These are phyloP conservation scores for Rostrohypoxylon terebratum DNA, from an alignment of 495 filamentous ascomycete genomes.

Conservation along the genomic window DNA sequence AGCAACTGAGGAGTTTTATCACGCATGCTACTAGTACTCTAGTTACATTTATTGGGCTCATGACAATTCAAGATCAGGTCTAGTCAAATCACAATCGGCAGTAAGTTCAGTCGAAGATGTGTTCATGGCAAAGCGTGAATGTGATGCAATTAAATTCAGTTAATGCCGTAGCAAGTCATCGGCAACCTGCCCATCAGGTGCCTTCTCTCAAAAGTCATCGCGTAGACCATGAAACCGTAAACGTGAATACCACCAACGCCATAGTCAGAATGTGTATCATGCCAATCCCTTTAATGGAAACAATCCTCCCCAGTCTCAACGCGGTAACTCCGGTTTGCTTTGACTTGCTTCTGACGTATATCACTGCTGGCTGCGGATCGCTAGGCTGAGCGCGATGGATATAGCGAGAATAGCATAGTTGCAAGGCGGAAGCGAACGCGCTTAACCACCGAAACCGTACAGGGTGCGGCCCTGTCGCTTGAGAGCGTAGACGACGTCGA, in stretches of 20 bases:
- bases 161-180: constrained; percentile 32
- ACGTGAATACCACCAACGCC: constrained; percentile 49
- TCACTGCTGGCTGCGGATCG: background rate
- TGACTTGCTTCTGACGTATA: constrained; percentile 1
- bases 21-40: background rate
- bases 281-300: constrained; percentile 45
- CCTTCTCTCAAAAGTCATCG: constrained; percentile 41
- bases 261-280: constrained; percentile 46
- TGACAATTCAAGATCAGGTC: background rate
- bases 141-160: constrained; percentile 39
- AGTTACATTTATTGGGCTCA: background rate
- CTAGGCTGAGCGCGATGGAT: background rate
- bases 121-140: constrained; percentile 19
- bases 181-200: constrained; percentile 24
- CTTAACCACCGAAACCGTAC: constrained; percentile 97
- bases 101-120: background rate
- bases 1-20: background rate
- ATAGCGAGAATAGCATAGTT: constrained; percentile 7
- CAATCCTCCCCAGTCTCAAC: constrained; percentile 24
- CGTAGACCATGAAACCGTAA: constrained; percentile 43
- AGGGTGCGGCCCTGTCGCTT: constrained; percentile 95
- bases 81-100: constrained; percentile 6
- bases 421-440: background rate
- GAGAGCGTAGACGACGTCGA: constrained; percentile 94
- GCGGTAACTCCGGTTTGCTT: background rate